Evolutionary conservation across 2,329 filamentous ascomycete species (phyloP).

Genomic region (Atkinsonella texensis): DNA sequence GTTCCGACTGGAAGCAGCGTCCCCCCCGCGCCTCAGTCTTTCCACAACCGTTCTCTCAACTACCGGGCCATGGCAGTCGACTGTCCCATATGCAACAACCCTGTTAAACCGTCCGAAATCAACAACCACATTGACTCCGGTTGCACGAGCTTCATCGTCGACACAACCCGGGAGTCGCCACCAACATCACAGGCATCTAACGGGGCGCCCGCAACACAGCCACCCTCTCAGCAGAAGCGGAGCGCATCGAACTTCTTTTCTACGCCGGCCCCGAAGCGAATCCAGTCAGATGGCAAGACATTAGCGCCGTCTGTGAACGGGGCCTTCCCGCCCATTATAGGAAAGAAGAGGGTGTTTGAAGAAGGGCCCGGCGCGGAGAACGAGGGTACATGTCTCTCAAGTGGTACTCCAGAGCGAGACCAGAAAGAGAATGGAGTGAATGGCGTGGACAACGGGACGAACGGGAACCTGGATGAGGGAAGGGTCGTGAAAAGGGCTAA

Average conservation of each 20-base stretch:
- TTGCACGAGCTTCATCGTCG: conserved; percentile 57
- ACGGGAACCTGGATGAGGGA: conserved; percentile 4
- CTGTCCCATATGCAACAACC: conserved; percentile 71
- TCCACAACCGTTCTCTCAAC: background rate
- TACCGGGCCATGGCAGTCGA: conserved; percentile 38
- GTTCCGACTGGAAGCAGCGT: too few relatives aligned
- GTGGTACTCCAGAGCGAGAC: background rate
- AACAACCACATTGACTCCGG: conserved; percentile 84
- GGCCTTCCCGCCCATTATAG: conserved; percentile 17
- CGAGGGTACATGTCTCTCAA: conserved; percentile 1
- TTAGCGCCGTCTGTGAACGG: conserved; percentile 23
- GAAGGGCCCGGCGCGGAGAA: conserved; percentile 34
- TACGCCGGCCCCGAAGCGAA: conserved; percentile 45
- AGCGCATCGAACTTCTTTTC: conserved; percentile 49
- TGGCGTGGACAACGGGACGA: conserved; percentile 2
- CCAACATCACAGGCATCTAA: conserved; percentile 13
- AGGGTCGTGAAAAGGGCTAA: conserved; percentile 51
- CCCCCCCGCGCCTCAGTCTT: too few relatives aligned
- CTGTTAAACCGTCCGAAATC: conserved; percentile 62
- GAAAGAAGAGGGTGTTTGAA: conserved; percentile 40
- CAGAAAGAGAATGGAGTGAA: conserved; percentile 1
- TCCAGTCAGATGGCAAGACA: conserved; percentile 19
- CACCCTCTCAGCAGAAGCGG: conserved; percentile 35
- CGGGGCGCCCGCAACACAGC: conserved; percentile 3
- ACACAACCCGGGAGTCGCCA: conserved; percentile 23